Evolutionary conservation across 345 rosid species (phyloP), one percentile per base, ranked within the genome.

Genomic region (Lepidium africanum): DNA sequence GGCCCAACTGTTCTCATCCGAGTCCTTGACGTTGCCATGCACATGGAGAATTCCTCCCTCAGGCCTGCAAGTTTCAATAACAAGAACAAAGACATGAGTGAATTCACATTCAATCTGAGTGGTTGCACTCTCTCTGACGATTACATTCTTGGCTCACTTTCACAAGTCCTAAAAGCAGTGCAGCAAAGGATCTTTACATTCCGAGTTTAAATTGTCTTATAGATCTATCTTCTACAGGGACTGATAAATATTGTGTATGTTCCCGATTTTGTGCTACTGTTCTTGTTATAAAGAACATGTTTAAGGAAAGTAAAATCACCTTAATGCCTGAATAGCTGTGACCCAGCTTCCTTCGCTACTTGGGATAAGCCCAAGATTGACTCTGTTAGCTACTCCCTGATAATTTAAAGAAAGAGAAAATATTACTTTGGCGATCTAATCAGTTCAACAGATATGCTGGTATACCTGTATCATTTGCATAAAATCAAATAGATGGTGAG

Each of bases 321-420:
- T 88, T 83, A 93, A 79, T 54, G 97, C 89, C 78, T 75, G 78
- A 48, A 93, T 80, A 69, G 97, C 98, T 61, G 96, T 88, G 32
- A 69, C 76, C 98, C 97, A 93, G 81, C 94, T 84, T 59, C 77
- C 88, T 78, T 88, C 97, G 66, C 98, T 90, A 36, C 91, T 74
- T 10, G 98, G 98, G 70, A 93, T 76, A 63, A 90, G 98, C 63
- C 98, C 96, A 59, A 93, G 94, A 79, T 86, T 79, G 76, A 93
- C 94, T 78, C 96, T 85, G 77, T 88, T 79, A 16, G 98, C 98
- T 67, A 93, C 83, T 76, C 92, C 92, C 97, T 88, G 74, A 23
- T 73, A 57, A 56, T 30, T 42, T 67, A 53, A 63, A 51, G 33
- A 69, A 67, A 65, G 59, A 3, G 11, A 40, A 11, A 59, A 43